A percentile compares a stretch with the other conserved stretches of the same genome.
These are phyloP conservation scores for Cryptosporidium ubiquitum DNA, from an alignment of 169 alveolate genomes.

Conservation along the genomic window DNA sequence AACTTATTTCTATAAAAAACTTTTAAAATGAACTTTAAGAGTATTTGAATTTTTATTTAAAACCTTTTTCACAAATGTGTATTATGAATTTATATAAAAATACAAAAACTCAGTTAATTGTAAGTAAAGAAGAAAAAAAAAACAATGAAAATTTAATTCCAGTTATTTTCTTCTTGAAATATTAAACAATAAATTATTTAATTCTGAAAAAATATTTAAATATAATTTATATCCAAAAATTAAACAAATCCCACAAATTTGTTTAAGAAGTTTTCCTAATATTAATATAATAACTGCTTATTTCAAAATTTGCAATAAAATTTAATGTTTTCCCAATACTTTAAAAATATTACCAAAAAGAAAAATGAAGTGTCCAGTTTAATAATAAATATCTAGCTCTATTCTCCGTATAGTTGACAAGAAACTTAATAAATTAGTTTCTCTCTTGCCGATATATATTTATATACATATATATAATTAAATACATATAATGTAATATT, in stretches of 20 bases:
- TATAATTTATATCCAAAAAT: no score
- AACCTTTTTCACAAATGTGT: background rate
- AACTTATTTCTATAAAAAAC: no score
- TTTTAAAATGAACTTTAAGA: no score
- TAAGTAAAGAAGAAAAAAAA: background rate
- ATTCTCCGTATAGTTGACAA: no score
- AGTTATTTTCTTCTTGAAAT: background rate
- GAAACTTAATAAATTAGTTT: background rate
- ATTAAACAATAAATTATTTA: no score
- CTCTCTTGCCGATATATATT: background rate
- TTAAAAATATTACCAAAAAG: no score
- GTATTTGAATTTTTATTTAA: no score
- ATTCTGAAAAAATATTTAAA: background rate
- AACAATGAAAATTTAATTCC: no score
- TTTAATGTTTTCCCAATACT: background rate
- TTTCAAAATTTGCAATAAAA: background rate
- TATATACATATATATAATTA: background rate
- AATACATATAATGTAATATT: no score
- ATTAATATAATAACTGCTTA: background rate
- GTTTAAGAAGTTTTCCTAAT: background rate
- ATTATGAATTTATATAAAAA: background rate
- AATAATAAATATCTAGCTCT: background rate
- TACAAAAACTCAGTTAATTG: background rate
- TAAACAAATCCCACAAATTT: background rate
- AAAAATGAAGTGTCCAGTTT: background rate